Conservation (phyloP, 176 grass and related monocot species). For the Puya raimondii region DNA sequence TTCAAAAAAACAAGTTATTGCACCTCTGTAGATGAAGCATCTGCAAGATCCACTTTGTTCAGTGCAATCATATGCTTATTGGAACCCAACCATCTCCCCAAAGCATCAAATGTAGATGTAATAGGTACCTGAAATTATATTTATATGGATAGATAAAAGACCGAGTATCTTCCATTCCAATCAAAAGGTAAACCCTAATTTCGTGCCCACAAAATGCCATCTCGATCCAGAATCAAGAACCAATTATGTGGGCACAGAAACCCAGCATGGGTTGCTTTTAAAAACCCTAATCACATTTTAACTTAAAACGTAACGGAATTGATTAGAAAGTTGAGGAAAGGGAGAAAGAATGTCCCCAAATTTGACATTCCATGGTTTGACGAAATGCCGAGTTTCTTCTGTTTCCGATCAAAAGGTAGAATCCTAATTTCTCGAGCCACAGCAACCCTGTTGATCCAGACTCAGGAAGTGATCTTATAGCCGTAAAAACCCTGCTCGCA, state of each 20-base stretch:
- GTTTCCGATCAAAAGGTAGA: too few species aligned
- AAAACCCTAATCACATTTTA: too few species aligned
- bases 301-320: too few species aligned
- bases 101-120: constrained; percentile 36
- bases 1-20: background rate
- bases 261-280: background rate
- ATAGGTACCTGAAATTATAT: constrained; percentile 29
- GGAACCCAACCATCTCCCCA: constrained; percentile 18
- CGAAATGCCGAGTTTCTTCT: too few species aligned
- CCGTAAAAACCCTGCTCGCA: too few species aligned
- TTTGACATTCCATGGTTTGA: too few species aligned
- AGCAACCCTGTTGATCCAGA: too few species aligned
- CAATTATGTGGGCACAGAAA: background rate
- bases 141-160: background rate
- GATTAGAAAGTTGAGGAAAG: background rate
- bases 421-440: too few species aligned
- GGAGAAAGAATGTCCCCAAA: background rate
- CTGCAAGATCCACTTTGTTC: constrained; percentile 60
- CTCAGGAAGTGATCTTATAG: too few species aligned
- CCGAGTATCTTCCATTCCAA: background rate
- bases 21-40: constrained; percentile 48
- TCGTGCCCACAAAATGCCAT: background rate
- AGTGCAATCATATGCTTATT: constrained; percentile 35
- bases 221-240: background rate
- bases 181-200: background rate